A percentile compares a stretch with the other conserved stretches of the same genome.
Evolutionary conservation across 2,329 filamentous ascomycete genomes (phyloP).

Genomic region (Aspergillus sp.): DNA sequence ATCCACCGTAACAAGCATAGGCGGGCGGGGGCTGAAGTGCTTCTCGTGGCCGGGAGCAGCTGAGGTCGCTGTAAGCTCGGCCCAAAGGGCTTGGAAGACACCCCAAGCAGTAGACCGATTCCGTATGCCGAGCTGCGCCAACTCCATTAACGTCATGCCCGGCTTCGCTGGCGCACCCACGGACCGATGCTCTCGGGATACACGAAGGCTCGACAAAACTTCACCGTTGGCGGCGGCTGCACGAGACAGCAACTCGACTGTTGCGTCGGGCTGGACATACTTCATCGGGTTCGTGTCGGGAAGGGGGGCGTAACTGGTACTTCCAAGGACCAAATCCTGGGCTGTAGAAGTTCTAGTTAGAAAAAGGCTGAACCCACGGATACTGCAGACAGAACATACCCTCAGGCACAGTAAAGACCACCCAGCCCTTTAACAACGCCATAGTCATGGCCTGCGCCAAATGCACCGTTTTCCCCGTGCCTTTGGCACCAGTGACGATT

Average conservation of each 20-base stretch:
- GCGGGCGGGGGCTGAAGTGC: conserved; percentile 43
- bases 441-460: conserved; percentile 75
- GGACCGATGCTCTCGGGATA: conserved; percentile 47
- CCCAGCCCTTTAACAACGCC: conserved; percentile 73
- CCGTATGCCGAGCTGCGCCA: conserved; percentile 59
- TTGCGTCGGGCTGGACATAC: conserved; percentile 74
- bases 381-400: conserved; percentile 44
- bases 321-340: conserved; percentile 69
- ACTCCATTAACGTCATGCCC: conserved; percentile 54
- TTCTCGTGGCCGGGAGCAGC: conserved; percentile 34
- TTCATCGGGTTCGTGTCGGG: conserved; percentile 43
- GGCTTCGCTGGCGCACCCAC: conserved; percentile 52
- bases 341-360: conserved; percentile 43
- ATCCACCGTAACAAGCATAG: conserved; percentile 68
- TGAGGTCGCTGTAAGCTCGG: conserved; percentile 56
- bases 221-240: conserved; percentile 62
- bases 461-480: conserved; percentile 78
- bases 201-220: conserved; percentile 47
- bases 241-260: conserved; percentile 61
- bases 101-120: conserved; percentile 72
- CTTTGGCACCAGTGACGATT: conserved; percentile 63
- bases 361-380: conserved; percentile 1
- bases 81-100: conserved; percentile 71
- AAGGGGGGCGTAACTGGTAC: conserved; percentile 69
- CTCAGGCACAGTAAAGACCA: conserved; percentile 83